Percentiles rank a stretch among this genome's conserved stretches.
Conservation (phyloP, 1,284 basidiomycete genomes). For the Tranzscheliella williamsii region DNA sequence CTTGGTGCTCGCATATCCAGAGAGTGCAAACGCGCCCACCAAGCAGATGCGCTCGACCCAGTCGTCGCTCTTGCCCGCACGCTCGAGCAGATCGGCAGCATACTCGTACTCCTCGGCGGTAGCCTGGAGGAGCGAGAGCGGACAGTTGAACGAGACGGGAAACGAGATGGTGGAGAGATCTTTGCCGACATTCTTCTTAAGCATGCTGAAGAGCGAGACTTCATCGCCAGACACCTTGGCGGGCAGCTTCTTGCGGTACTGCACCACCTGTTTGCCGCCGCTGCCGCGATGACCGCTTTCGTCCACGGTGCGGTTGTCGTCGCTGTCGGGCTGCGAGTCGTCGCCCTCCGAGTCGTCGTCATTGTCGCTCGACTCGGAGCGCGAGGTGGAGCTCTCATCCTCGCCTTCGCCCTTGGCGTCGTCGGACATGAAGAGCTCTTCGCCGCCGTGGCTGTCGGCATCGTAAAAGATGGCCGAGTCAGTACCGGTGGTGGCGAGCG, state of each 20-base stretch:
- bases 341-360: conserved; percentile 60
- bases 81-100: conserved; percentile 55
- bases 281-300: conserved; percentile 1
- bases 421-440: conserved; percentile 41
- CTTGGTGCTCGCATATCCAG: conserved; percentile 56
- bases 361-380: conserved; percentile 44
- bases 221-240: conserved; percentile 71
- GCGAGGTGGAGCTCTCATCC: conserved; percentile 34
- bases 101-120: conserved; percentile 60
- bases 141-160: conserved; percentile 61
- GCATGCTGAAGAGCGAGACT: conserved; percentile 79
- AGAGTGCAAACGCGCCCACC: conserved; percentile 56
- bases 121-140: conserved; percentile 57
- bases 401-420: conserved; percentile 16
- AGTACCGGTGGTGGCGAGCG: conserved; percentile 41
- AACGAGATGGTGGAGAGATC: conserved; percentile 60
- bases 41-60: conserved; percentile 53
- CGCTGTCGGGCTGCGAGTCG: conserved; percentile 20
- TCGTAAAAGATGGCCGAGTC: conserved; percentile 57
- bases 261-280: conserved; percentile 7
- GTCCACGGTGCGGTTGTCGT: conserved; percentile 20
- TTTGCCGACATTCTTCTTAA: conserved; percentile 80
- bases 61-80: conserved; percentile 47
- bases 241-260: conserved; percentile 66
- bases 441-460: conserved; percentile 46